phyloP scores from a whole-genome alignment of 805 yeast genomes.

The Saturnispora serradocipensis region DNA sequence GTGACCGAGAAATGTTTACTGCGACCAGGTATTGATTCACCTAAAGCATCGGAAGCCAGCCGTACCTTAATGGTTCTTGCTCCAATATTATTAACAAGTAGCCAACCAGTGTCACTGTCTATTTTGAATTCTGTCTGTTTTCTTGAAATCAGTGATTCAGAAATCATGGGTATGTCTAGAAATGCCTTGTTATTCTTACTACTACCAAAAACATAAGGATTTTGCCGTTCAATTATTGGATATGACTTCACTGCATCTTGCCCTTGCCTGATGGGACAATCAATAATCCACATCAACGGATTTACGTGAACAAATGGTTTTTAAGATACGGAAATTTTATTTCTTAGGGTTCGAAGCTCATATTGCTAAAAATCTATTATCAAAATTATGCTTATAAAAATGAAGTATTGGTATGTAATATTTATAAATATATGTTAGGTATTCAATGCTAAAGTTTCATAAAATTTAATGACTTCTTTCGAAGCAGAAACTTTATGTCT shows the following conservation, averaged over 20 bases:
- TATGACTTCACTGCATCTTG: neutral
- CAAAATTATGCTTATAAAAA: neutral
- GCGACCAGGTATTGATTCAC: neutral
- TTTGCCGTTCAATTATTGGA: neutral
- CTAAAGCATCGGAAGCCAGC: neutral
- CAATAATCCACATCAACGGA: constrained; percentile 3
- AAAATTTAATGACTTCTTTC: constrained; percentile 52
- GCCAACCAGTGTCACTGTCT: neutral
- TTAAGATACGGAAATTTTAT: neutral
- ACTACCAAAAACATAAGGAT: constrained; percentile 5
- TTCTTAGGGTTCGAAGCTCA: constrained; percentile 1
- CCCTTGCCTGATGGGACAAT: constrained; percentile 5
- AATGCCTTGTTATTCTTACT: neutral
- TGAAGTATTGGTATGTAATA: neutral
- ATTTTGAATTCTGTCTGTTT: constrained; percentile 3
- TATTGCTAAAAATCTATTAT: neutral
- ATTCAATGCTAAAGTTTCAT: constrained; percentile 27
- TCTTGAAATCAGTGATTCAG: constrained; percentile 2
- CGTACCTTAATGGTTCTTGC: neutral
- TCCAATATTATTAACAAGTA: constrained; percentile 1
- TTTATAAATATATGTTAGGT: neutral
- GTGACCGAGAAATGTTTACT: neutral
- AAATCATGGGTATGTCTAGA: constrained; percentile 2
- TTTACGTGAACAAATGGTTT: neutral
- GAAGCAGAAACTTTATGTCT: constrained; percentile 50